Conservation (phyloP, 2,329 filamentous ascomycete species). For the Rosellinia necatrix region DNA sequence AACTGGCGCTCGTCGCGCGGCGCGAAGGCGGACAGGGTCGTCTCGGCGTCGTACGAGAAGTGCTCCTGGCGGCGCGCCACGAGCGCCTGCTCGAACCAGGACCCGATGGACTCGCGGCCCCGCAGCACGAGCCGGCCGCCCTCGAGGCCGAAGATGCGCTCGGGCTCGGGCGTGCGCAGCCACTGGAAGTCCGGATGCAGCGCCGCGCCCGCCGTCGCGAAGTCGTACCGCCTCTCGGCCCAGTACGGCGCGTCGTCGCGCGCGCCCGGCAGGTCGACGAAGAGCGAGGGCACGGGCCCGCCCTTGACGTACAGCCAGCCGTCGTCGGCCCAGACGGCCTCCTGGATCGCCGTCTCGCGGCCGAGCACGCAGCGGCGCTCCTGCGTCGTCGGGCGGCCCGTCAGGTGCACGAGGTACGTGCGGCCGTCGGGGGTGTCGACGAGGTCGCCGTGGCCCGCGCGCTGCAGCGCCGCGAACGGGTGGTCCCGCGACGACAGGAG, state of each 20-base stretch:
- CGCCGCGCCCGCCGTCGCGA: conserved; percentile 45
- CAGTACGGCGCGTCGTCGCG: conserved; percentile 57
- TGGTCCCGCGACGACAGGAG: conserved; percentile 59
- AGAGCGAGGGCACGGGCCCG: conserved; percentile 58
- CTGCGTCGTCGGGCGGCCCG: conserved; percentile 56
- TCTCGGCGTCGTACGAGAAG: conserved; percentile 66
- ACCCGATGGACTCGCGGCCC: conserved; percentile 59
- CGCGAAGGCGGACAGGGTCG: conserved; percentile 55
- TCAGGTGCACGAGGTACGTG: conserved; percentile 59
- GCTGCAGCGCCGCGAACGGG: conserved; percentile 55
- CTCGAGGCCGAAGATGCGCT: conserved; percentile 53
- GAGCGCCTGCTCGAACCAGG: conserved; percentile 63
- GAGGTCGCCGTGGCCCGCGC: conserved; percentile 58
- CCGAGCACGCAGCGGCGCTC: conserved; percentile 58
- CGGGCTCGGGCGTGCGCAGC: conserved; percentile 60
- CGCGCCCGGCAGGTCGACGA: conserved; percentile 54
- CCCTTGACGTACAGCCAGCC: conserved; percentile 67
- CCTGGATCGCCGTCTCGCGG: conserved; percentile 62
- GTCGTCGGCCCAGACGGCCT: conserved; percentile 64
- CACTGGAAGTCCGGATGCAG: conserved; percentile 61
- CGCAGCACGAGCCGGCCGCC: conserved; percentile 50
- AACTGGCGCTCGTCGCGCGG: conserved; percentile 64
- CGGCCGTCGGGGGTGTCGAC: conserved; percentile 58
- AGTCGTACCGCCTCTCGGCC: conserved; percentile 54
- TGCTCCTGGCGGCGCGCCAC: conserved; percentile 60